Conservation (phyloP, 169 alveolate genomes). For the Cryptosporidium bovis region DNA sequence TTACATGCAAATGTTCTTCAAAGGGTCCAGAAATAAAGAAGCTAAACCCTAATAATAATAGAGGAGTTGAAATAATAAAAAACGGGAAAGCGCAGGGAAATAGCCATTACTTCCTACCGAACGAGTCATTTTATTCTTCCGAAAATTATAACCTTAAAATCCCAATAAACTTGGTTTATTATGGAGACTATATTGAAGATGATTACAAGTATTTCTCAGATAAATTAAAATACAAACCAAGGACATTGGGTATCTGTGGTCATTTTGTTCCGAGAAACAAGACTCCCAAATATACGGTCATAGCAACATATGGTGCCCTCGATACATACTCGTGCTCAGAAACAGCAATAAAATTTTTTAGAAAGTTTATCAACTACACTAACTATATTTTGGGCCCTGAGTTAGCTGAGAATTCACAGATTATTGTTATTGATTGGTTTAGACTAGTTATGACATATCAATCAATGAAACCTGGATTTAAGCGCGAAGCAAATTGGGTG, state of each 20-base stretch:
- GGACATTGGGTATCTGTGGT: conserved; percentile 15
- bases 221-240: conserved; percentile 30
- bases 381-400: conserved; percentile 21
- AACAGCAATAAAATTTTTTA: conserved; percentile 27
- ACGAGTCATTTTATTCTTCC: conserved; percentile 24
- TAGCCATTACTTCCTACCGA: background rate
- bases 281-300: conserved; percentile 54
- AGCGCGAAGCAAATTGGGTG: background rate
- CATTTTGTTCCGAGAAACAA: conserved; percentile 21
- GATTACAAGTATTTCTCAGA: conserved; percentile 11
- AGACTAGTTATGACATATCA: background rate
- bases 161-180: conserved; percentile 15
- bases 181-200: conserved; percentile 36
- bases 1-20: too few species aligned
- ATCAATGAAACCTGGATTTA: background rate
- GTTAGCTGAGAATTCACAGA: conserved; percentile 22
- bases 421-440: conserved; percentile 55
- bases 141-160: background rate
- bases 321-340: conserved; percentile 15
- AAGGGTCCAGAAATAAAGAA: too few species aligned
- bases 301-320: conserved; percentile 37
- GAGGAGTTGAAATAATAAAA: too few species aligned
- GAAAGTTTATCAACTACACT: conserved; percentile 20
- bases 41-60: too few species aligned
- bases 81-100: too few species aligned